Conservation (phyloP, 805 yeast species). For the Danielia oregonensis region DNA sequence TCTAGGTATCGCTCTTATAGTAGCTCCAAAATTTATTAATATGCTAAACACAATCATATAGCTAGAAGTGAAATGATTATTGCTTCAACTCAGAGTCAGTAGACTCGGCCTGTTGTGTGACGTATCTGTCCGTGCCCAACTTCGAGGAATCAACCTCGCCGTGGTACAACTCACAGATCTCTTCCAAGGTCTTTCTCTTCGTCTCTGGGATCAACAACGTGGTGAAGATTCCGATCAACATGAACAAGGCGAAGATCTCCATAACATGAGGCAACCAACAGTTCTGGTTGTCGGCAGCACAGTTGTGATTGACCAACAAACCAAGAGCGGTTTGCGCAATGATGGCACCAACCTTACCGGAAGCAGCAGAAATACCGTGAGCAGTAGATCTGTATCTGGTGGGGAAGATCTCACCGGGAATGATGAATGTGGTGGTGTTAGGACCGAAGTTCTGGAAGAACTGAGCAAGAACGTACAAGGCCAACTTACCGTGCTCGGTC, state of each 20-base stretch:
- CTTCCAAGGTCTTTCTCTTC: constrained; percentile 85
- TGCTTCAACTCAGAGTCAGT: constrained; percentile 34
- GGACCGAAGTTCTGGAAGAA: constrained; percentile 93
- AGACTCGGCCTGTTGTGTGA: constrained; percentile 29
- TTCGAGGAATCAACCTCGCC: constrained; percentile 62
- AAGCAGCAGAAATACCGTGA: constrained; percentile 91
- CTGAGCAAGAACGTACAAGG: constrained; percentile 74
- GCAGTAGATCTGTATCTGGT: constrained; percentile 95
- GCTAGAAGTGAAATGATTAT: too few relatives aligned
- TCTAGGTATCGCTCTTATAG: too few relatives aligned
- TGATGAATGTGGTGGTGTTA: constrained; percentile 84
- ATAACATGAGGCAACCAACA: constrained; percentile 91
- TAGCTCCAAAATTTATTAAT: too few relatives aligned
- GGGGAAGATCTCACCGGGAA: constrained; percentile 92
- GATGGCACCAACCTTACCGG: constrained; percentile 90
- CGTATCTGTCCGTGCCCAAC: constrained; percentile 37
- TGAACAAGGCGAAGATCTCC: constrained; percentile 90
- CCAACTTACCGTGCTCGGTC: constrained; percentile 63
- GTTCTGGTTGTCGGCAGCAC: constrained; percentile 55
- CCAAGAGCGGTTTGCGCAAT: constrained; percentile 87
- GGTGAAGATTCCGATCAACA: constrained; percentile 71
- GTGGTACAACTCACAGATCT: constrained; percentile 74
- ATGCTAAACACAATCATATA: too few relatives aligned
- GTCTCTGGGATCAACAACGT: constrained; percentile 82
- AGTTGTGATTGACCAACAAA: constrained; percentile 75